Conservation (phyloP, 441 rosid species). For the Lagerstroemia fauriei region DNA sequence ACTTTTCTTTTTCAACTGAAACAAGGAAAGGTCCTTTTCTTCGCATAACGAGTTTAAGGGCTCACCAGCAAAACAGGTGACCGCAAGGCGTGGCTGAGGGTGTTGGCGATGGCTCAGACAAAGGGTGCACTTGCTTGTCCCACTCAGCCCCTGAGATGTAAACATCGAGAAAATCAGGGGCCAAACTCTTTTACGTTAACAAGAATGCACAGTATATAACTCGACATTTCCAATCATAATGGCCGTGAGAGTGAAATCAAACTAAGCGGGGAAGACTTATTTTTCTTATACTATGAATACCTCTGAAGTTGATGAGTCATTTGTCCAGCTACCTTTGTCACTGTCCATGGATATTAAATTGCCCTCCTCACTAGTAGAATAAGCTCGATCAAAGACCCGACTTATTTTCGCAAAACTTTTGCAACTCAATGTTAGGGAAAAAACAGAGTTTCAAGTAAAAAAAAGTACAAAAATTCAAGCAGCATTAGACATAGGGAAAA, state of each 20-base stretch:
- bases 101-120: slow-evolving; percentile 78
- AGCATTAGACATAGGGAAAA: too few relatives aligned
- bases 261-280: too few relatives aligned
- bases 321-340: slow-evolving; percentile 57
- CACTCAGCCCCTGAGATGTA: slow-evolving; percentile 40
- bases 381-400: too few relatives aligned
- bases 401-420: too few relatives aligned
- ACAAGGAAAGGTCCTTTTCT: neutral
- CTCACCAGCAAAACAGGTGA: slow-evolving; percentile 92
- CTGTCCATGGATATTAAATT: slow-evolving; percentile 56
- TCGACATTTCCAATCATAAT: neutral
- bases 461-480: too few relatives aligned
- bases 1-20: neutral
- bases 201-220: neutral
- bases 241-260: neutral
- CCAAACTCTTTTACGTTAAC: neutral
- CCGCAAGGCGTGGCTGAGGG: slow-evolving; percentile 92
- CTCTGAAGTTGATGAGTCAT: slow-evolving; percentile 64
- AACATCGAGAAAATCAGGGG: neutral
- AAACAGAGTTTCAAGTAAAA: too few relatives aligned
- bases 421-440: too few relatives aligned
- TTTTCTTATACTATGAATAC: slow-evolving; percentile 35
- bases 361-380: slow-evolving; percentile 64
- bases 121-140: slow-evolving; percentile 75
- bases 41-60: neutral